Conservation (phyloP, 2,329 filamentous ascomycete species). For the Fusarium sp. region DNA sequence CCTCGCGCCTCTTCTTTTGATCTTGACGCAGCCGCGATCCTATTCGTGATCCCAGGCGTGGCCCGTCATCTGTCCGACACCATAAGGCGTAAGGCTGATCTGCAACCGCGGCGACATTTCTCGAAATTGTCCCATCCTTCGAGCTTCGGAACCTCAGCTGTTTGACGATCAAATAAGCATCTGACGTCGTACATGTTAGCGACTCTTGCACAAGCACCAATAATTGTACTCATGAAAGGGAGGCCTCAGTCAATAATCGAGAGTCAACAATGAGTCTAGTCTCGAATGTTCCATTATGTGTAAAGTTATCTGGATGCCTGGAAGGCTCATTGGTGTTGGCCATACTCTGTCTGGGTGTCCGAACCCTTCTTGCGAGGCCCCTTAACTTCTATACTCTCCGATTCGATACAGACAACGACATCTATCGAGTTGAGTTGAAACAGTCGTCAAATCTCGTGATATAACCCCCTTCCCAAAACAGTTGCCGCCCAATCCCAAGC, state of each 20-base stretch:
- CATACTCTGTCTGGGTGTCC: constrained; percentile 20
- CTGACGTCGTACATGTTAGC: constrained; percentile 22
- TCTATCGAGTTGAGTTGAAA: constrained; percentile 33
- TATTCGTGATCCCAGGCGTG: constrained; percentile 26
- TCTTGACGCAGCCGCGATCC: constrained; percentile 21
- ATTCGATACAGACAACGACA: constrained; percentile 15
- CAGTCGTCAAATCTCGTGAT: constrained; percentile 35
- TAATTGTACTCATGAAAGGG: constrained; percentile 12
- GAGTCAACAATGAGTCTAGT: background rate
- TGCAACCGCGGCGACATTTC: constrained; percentile 18
- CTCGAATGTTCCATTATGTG: constrained; percentile 38
- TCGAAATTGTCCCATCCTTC: constrained; percentile 26
- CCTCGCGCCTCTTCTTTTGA: constrained; percentile 18
- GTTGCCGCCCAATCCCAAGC: constrained; percentile 24
- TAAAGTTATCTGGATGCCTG: constrained; percentile 36
- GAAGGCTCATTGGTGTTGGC: constrained; percentile 22
- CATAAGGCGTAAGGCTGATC: constrained; percentile 37
- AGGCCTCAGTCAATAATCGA: constrained; percentile 35
- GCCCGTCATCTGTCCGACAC: constrained; percentile 29
- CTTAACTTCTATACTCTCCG: constrained; percentile 28
- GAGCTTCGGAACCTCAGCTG: constrained; percentile 14
- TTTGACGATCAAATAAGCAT: constrained; percentile 30
- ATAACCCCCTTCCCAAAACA: constrained; percentile 35
- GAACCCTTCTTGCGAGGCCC: constrained; percentile 15
- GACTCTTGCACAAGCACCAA: constrained; percentile 5